These are phyloP conservation scores for Monilinia laxa DNA, from an alignment of 2,329 filamentous ascomycete species.

Conservation along the genomic window DNA sequence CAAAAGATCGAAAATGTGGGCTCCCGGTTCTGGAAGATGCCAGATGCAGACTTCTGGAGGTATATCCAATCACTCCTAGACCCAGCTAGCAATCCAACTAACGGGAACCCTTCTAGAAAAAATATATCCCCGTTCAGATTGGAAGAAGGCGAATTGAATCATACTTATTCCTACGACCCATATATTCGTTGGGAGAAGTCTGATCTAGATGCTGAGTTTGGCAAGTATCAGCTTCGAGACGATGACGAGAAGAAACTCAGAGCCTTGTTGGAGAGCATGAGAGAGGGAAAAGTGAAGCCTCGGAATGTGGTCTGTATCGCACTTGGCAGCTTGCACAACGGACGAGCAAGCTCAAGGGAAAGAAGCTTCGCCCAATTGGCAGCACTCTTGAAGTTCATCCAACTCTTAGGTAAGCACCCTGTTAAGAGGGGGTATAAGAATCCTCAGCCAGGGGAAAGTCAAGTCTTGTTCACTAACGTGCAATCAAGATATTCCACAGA, in stretches of 20 bases:
- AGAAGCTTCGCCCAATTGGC: neutral
- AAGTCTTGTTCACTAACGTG: neutral
- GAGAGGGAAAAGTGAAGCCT: neutral
- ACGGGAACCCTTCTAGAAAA: neutral
- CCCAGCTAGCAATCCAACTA: neutral
- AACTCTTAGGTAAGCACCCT: neutral
- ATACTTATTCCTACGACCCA: no score
- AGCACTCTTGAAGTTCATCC: neutral
- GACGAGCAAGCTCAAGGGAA: neutral
- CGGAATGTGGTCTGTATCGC: neutral
- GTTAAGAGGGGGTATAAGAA: neutral
- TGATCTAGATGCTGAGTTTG: neutral
- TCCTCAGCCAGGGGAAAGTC: neutral
- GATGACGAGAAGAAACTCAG: neutral
- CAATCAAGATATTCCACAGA: neutral
- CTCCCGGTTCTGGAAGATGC: no score
- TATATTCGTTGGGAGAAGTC: neutral
- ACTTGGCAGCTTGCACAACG: neutral
- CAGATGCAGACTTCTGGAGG: neutral
- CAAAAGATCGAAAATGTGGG: neutral
- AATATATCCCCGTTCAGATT: no score
- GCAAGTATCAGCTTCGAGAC: neutral
- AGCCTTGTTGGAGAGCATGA: neutral
- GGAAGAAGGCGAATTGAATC: neutral
- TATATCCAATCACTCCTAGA: neutral